Percentiles rank a stretch among this genome's conserved stretches.
Evolutionary conservation across 1,284 basidiomycete species (phyloP).

Genomic region (Ustilago vetiveriae): DNA sequence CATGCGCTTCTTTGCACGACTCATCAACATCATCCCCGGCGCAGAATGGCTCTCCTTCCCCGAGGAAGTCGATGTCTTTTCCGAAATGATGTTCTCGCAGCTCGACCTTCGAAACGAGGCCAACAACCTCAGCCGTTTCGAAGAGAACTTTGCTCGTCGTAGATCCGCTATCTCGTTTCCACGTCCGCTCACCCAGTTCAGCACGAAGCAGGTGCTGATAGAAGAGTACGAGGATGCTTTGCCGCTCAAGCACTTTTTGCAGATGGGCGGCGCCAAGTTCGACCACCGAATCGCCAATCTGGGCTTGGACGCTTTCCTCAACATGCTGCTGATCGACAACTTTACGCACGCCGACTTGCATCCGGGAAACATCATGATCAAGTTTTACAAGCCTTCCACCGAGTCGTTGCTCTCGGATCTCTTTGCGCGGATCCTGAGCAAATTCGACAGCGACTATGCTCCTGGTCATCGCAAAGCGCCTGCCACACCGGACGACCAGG

Average conservation of each 20-base stretch:
- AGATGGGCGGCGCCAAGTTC: constrained; percentile 83
- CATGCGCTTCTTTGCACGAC: constrained; percentile 89
- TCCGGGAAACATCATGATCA: constrained; percentile 97
- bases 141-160: constrained; percentile 80
- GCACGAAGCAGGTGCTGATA: constrained; percentile 81
- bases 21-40: constrained; percentile 83
- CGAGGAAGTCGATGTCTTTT: constrained; percentile 93
- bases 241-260: constrained; percentile 86
- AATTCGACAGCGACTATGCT: constrained; percentile 64
- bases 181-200: constrained; percentile 81
- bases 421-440: constrained; percentile 54
- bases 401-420: constrained; percentile 57
- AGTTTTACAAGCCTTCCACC: constrained; percentile 81
- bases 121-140: constrained; percentile 85
- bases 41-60: constrained; percentile 97
- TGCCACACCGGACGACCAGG: constrained; percentile 71
- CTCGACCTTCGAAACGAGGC: constrained; percentile 91
- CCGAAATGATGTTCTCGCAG: constrained; percentile 96
- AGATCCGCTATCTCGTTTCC: constrained; percentile 88
- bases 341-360: constrained; percentile 89
- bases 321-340: constrained; percentile 98
- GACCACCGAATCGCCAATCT: constrained; percentile 89
- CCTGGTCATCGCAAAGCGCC: constrained; percentile 47
- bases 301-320: constrained; percentile 93
- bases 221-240: constrained; percentile 94